Conservation (phyloP, 768 basidiomycete species). For the Kwoniella dendrophila region DNA sequence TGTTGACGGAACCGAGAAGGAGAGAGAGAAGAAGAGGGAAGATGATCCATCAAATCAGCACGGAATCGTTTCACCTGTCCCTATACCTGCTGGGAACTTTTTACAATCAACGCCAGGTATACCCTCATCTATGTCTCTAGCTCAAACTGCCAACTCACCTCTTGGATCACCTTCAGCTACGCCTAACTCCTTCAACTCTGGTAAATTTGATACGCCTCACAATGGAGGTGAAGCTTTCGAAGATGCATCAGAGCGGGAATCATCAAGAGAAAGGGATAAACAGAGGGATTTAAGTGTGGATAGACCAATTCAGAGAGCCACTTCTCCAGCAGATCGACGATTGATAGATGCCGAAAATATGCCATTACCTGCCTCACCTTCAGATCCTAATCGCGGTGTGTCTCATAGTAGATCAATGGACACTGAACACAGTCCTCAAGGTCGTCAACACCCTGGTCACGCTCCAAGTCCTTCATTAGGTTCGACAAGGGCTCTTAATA, state of each 20-base stretch:
- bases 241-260: conserved; percentile 22
- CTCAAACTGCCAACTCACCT: conserved; percentile 29
- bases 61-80: conserved; percentile 18
- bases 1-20: conserved; percentile 24
- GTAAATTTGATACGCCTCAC: conserved; percentile 25
- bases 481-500: conserved; percentile 13
- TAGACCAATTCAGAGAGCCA: conserved; percentile 19
- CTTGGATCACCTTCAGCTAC: conserved; percentile 33
- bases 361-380: conserved; percentile 27
- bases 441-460: not conserved
- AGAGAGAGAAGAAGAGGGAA: conserved; percentile 20
- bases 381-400: conserved; percentile 17
- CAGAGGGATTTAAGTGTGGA: conserved; percentile 31
- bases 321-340: conserved; percentile 27
- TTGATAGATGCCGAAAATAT: conserved; percentile 14
- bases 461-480: conserved; percentile 23
- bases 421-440: conserved; percentile 20
- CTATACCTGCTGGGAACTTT: conserved; percentile 4
- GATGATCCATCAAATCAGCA: conserved; percentile 9
- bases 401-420: conserved; percentile 19
- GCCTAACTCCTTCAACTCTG: conserved; percentile 29
- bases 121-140: conserved; percentile 23
- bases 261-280: conserved; percentile 11
- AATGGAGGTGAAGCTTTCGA: conserved; percentile 20
- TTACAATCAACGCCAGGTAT: conserved; percentile 27